These are phyloP conservation scores for Tubosaeta brunneosetosa DNA, from an alignment of 768 basidiomycete genomes.

Conservation along the genomic window DNA sequence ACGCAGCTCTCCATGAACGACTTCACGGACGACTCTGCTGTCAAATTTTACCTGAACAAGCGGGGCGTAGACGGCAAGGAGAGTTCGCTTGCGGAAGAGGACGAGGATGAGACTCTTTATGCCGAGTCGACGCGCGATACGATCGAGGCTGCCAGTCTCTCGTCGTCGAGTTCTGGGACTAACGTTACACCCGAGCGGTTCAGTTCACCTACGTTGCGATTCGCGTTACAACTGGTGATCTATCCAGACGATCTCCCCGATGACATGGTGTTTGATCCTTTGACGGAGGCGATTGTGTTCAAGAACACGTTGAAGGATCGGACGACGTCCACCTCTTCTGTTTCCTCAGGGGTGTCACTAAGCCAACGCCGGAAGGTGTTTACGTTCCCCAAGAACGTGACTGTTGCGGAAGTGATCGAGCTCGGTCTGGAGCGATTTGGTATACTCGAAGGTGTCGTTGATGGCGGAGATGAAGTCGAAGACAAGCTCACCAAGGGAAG, in stretches of 20 bases:
- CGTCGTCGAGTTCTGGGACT: conserved; percentile 23
- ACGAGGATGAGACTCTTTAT: conserved; percentile 38
- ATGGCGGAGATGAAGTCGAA: conserved; percentile 97
- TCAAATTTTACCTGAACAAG: conserved; percentile 93
- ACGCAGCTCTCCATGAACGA: conserved; percentile 94
- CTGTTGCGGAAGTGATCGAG: conserved; percentile 95
- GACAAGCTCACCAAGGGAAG: conserved; percentile 82
- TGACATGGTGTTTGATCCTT: conserved; percentile 89
- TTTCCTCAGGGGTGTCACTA: conserved; percentile 53
- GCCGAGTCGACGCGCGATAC: conserved; percentile 34
- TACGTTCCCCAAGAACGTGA: conserved; percentile 90
- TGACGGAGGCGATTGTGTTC: conserved; percentile 92
- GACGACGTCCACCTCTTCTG: conserved; percentile 34
- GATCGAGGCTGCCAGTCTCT: conserved; percentile 21
- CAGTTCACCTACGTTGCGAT: conserved; percentile 78
- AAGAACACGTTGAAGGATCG: conserved; percentile 65
- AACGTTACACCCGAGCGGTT: conserved; percentile 67
- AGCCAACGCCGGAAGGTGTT: conserved; percentile 75
- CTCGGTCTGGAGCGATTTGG: conserved; percentile 89
- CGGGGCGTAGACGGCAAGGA: conserved; percentile 42
- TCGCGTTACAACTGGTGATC: conserved; percentile 82
- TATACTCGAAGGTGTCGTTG: conserved; percentile 94
- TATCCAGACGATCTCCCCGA: conserved; percentile 91
- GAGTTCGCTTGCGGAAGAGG: conserved; percentile 42
- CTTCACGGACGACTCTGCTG: conserved; percentile 93